Percentiles rank a stretch among this genome's conserved stretches.
These are phyloP conservation scores for Cercophora samala DNA, from an alignment of 495 filamentous ascomycete genomes.

Conservation along the genomic window DNA sequence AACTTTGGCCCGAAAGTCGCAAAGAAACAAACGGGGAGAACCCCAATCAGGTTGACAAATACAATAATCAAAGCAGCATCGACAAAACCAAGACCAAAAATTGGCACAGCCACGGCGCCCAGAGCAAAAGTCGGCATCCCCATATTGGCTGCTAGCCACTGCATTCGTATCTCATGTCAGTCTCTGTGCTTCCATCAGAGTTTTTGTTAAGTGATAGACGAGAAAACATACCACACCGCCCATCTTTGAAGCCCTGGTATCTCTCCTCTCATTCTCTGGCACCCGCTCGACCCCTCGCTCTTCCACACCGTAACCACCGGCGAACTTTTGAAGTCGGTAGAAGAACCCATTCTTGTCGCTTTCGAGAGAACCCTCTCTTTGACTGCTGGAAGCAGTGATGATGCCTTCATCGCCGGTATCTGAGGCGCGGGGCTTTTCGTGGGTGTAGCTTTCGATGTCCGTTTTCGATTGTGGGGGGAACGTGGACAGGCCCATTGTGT, in stretches of 20 bases:
- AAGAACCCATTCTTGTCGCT: constrained; percentile 55
- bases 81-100: constrained; percentile 69
- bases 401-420: background rate
- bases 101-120: constrained; percentile 63
- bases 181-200: background rate
- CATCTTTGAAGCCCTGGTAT: constrained; percentile 63
- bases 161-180: constrained; percentile 8
- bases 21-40: constrained; percentile 75
- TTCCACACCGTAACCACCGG: constrained; percentile 68
- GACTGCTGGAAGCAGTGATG: background rate
- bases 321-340: constrained; percentile 67
- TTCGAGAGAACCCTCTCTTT: constrained; percentile 63
- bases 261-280: constrained; percentile 67
- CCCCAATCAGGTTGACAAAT: constrained; percentile 75
- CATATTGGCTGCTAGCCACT: constrained; percentile 87
- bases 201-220: background rate
- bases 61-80: constrained; percentile 69
- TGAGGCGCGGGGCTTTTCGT: background rate
- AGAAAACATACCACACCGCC: constrained; percentile 64
- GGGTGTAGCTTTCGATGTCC: background rate
- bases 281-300: constrained; percentile 80
- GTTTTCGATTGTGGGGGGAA: background rate
- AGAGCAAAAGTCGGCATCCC: constrained; percentile 80
- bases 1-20: constrained; percentile 74
- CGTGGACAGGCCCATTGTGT: background rate